These are phyloP conservation scores for Ambrosiella beaveri DNA, from an alignment of 2,329 filamentous ascomycete genomes.

Conservation along the genomic window DNA sequence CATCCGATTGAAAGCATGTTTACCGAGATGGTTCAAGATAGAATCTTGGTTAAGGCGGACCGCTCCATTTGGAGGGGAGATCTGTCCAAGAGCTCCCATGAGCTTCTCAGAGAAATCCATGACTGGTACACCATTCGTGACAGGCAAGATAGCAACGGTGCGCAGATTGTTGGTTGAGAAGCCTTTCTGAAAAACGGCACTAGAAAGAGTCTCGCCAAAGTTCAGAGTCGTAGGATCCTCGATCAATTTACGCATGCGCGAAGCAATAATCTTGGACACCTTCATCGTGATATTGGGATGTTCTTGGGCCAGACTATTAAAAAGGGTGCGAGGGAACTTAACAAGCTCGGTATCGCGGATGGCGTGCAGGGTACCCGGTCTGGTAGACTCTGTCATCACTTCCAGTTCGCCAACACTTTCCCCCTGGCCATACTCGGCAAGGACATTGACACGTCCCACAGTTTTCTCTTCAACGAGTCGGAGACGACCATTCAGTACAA, in stretches of 20 bases:
- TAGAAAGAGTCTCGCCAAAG: slow-evolving; percentile 35
- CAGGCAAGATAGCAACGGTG: slow-evolving; percentile 81
- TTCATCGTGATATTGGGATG: slow-evolving; percentile 98
- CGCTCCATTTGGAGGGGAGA: slow-evolving; percentile 76
- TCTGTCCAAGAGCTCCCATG: slow-evolving; percentile 73
- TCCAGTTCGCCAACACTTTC: slow-evolving; percentile 96
- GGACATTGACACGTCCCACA: slow-evolving; percentile 66
- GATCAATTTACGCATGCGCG: slow-evolving; percentile 76
- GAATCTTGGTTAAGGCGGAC: slow-evolving; percentile 85
- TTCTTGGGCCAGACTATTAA: slow-evolving; percentile 93
- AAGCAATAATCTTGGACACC: slow-evolving; percentile 95
- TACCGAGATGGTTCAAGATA: slow-evolving; percentile 84
- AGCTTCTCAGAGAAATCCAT: slow-evolving; percentile 86
- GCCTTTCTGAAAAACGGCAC: slow-evolving; percentile 32
- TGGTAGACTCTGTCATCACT: slow-evolving; percentile 81
- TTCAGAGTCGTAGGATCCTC: slow-evolving; percentile 59
- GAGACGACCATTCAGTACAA: slow-evolving; percentile 84
- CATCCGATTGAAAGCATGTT: slow-evolving; percentile 94
- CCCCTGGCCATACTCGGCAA: slow-evolving; percentile 88
- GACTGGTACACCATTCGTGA: slow-evolving; percentile 80
- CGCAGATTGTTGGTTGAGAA: slow-evolving; percentile 83
- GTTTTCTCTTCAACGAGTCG: slow-evolving; percentile 68
- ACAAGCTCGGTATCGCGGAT: slow-evolving; percentile 93
- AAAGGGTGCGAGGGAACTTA: slow-evolving; percentile 86
- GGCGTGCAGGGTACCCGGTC: slow-evolving; percentile 83